Percentiles rank a stretch among this genome's conserved stretches.
phyloP scores from a whole-genome alignment of 495 filamentous ascomycete genomes.

The Sabuloglossum arenarium region DNA sequence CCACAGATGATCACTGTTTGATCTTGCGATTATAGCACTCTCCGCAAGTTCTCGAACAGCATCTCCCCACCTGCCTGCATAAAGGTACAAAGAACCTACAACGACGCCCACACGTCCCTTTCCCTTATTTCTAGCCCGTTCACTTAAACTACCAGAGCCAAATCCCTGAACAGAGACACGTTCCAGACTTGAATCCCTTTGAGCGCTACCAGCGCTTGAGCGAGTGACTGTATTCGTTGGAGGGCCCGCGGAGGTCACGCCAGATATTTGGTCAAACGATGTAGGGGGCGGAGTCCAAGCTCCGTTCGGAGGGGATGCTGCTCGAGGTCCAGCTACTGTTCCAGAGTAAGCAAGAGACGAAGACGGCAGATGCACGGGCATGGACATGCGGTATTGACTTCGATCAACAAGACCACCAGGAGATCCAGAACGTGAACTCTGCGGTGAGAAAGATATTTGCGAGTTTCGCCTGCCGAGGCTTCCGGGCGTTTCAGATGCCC shows the following conservation, averaged over 20 bases:
- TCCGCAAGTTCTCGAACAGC: conserved; percentile 73
- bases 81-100: conserved; percentile 68
- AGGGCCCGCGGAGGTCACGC: conserved; percentile 11
- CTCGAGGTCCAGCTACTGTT: not conserved
- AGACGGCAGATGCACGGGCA: conserved; percentile 37
- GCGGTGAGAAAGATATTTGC: conserved; percentile 23
- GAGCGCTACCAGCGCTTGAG: conserved; percentile 8
- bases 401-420: conserved; percentile 25
- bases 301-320: not conserved
- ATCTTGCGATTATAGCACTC: conserved; percentile 52
- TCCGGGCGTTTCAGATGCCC: conserved; percentile 18
- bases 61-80: conserved; percentile 75
- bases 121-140: conserved; percentile 62
- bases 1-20: conserved; percentile 81
- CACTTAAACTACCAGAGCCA: conserved; percentile 48
- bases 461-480: conserved; percentile 29
- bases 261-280: conserved; percentile 50
- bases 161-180: conserved; percentile 70
- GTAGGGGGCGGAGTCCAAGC: conserved; percentile 34
- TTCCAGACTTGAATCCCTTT: conserved; percentile 37
- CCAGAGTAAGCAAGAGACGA: conserved; percentile 10
- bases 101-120: conserved; percentile 64
- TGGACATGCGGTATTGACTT: conserved; percentile 50
- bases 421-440: conserved; percentile 24
- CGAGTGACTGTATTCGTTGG: conserved; percentile 8